Evolutionary conservation across 805 yeast species (phyloP).

Genomic region (Limtongozyma cylindracea): DNA sequence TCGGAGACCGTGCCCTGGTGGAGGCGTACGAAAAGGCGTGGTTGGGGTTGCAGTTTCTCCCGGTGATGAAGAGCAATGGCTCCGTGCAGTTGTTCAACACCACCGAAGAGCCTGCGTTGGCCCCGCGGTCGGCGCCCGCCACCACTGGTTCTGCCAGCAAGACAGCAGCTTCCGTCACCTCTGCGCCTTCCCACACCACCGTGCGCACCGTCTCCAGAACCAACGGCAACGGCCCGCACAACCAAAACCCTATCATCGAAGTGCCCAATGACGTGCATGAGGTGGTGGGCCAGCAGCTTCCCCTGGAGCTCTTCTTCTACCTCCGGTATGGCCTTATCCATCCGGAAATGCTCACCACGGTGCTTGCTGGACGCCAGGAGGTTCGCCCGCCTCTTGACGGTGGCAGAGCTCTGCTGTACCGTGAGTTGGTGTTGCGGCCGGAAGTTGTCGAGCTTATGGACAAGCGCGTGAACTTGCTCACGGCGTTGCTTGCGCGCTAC

Average conservation of each 20-base stretch:
- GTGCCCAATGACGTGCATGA: slow-evolving; percentile 67
- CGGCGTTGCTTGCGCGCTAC: slow-evolving; percentile 58
- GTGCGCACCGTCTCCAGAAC: slow-evolving; percentile 6
- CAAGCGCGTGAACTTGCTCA: slow-evolving; percentile 24
- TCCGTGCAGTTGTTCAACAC: slow-evolving; percentile 28
- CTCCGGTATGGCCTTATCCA: slow-evolving; percentile 53
- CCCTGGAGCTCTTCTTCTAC: slow-evolving; percentile 68
- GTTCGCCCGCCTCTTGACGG: slow-evolving; percentile 49
- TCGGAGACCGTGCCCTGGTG: slow-evolving; percentile 18
- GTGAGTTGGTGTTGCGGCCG: slow-evolving; percentile 19
- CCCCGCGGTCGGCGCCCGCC: too few relatives aligned
- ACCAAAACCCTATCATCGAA: slow-evolving; percentile 3
- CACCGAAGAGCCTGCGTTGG: too few relatives aligned
- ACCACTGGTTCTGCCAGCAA: too few relatives aligned
- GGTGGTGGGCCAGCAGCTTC: slow-evolving; percentile 60
- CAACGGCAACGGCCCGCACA: slow-evolving; percentile 2
- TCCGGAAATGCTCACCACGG: slow-evolving; percentile 34
- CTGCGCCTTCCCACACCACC: too few relatives aligned
- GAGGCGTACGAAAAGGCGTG: slow-evolving; percentile 40
- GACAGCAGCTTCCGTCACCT: too few relatives aligned
- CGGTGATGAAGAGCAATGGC: slow-evolving; percentile 49
- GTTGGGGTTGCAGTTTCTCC: slow-evolving; percentile 43
- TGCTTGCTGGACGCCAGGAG: slow-evolving; percentile 33
- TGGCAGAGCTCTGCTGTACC: slow-evolving; percentile 29
- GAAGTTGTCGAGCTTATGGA: slow-evolving; percentile 16